Evolutionary conservation across 1,284 basidiomycete genomes (phyloP).

Genomic region (Porogramme epimiltina): DNA sequence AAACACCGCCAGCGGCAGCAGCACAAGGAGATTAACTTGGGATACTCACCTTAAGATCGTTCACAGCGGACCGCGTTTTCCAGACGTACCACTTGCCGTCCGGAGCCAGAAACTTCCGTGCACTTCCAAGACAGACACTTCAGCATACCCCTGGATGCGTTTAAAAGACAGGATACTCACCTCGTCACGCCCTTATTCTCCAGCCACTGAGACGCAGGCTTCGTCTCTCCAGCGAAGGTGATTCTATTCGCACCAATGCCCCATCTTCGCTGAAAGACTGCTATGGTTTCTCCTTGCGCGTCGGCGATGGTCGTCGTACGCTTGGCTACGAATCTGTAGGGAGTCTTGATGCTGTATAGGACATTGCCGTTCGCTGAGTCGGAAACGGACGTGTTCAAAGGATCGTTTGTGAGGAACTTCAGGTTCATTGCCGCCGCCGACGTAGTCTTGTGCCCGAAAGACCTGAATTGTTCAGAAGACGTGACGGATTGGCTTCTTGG

Average conservation of each 20-base stretch:
- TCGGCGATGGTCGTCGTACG: slow-evolving; percentile 1
- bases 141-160: too few relatives aligned
- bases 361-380: not conserved
- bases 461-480: too few relatives aligned
- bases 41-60: not conserved
- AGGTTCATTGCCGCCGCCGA: not conserved
- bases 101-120: not conserved
- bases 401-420: not conserved
- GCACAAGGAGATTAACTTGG: too few relatives aligned
- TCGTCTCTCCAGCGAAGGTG: slow-evolving; percentile 4
- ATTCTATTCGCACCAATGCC: not conserved
- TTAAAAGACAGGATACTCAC: not conserved
- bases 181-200: slow-evolving; percentile 3
- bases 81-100: slow-evolving; percentile 1
- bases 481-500: too few relatives aligned
- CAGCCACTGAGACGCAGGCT: slow-evolving; percentile 3
- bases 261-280: slow-evolving; percentile 1
- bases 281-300: not conserved
- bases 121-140: not conserved
- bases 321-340: not conserved
- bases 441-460: too few relatives aligned
- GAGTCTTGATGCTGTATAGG: slow-evolving; percentile 3
- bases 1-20: too few relatives aligned
- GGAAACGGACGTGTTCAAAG: not conserved
- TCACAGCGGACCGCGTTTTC: slow-evolving; percentile 2